A percentile compares a stretch with the other conserved stretches of the same genome.
Conservation (phyloP, 306 rosid genomes). For the Sechiopsis laciniata region DNA sequence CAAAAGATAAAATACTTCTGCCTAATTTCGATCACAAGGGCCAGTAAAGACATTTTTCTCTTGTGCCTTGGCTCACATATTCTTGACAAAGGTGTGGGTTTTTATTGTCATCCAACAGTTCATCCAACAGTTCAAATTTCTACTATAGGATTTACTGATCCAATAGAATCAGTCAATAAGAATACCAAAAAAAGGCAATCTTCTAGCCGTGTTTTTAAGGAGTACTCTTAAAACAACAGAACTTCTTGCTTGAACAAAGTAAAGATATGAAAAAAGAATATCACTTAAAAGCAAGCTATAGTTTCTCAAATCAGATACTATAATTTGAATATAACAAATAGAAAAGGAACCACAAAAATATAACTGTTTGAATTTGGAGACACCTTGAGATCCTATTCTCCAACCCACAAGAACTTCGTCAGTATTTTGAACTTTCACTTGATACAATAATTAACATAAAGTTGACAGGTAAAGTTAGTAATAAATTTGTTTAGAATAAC, state of each 20-base stretch:
- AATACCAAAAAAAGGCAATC: background rate
- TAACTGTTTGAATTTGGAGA: background rate
- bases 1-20: background rate
- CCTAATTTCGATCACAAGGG: background rate
- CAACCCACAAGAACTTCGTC: background rate
- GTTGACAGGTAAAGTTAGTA: background rate
- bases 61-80: background rate
- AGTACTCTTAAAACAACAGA: background rate
- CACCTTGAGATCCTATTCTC: background rate
- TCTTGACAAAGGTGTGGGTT: background rate
- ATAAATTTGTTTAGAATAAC: background rate
- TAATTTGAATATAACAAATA: background rate
- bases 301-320: conserved; percentile 1
- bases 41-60: background rate
- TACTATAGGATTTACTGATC: background rate
- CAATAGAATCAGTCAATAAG: background rate
- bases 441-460: background rate
- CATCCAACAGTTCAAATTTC: background rate
- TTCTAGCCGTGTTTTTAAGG: background rate
- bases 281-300: background rate
- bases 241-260: background rate
- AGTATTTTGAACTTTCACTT: background rate
- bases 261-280: background rate
- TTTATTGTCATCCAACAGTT: background rate
- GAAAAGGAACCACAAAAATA: background rate